Conservation (phyloP, 2,329 filamentous ascomycete genomes). For the Nothophoma quercina region DNA sequence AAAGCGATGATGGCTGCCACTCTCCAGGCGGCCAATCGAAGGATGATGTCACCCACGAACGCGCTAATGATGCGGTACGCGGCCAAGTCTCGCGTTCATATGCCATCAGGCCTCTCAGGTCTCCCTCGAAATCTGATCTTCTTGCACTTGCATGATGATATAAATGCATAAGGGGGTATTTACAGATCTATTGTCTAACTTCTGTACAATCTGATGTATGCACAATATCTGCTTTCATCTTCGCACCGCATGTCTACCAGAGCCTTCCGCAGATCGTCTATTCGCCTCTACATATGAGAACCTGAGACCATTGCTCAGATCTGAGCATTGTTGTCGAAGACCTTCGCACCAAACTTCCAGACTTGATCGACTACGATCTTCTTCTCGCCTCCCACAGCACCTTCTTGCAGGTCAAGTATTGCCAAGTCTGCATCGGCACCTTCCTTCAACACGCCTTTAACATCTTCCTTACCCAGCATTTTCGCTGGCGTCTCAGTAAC, state of each 20-base stretch:
- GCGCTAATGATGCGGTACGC: constrained; percentile 24
- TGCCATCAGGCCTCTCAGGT: background rate
- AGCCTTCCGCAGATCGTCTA: too few relatives aligned
- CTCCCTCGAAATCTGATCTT: background rate
- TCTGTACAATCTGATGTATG: background rate
- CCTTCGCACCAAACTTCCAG: constrained; percentile 74
- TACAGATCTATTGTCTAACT: background rate
- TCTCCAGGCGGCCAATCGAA: constrained; percentile 11
- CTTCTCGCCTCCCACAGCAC: constrained; percentile 53
- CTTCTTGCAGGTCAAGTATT: constrained; percentile 66
- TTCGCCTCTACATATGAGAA: too few relatives aligned
- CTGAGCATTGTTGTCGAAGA: constrained; percentile 30
- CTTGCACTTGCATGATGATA: too few relatives aligned
- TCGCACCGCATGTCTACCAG: too few relatives aligned
- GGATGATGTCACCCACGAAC: constrained; percentile 34
- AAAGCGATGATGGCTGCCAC: constrained; percentile 7
- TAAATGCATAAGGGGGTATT: background rate
- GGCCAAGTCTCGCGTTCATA: constrained; percentile 22
- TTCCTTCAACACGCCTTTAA: constrained; percentile 67
- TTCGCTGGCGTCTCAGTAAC: constrained; percentile 79
- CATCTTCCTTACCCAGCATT: constrained; percentile 72
- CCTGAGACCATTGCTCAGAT: too few relatives aligned
- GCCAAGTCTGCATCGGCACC: constrained; percentile 66
- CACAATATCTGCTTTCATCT: background rate
- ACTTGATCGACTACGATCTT: constrained; percentile 74